Base-by-base conservation (phyloP, 2,329 filamentous ascomycete genomes). In the Rutstroemia sp. region DNA sequence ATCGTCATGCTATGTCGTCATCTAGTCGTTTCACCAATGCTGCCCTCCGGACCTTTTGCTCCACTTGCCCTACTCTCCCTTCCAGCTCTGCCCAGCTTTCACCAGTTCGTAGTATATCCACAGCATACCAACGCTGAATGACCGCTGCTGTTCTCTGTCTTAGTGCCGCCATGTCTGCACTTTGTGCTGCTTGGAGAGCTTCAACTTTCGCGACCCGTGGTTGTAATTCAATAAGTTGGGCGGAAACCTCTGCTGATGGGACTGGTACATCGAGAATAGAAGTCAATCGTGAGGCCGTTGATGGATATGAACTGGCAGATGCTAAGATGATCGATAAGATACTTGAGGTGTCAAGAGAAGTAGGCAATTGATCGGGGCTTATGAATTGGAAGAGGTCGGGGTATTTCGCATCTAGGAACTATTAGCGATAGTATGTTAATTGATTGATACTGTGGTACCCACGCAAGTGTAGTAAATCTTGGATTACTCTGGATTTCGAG, bases 81-180 rank as follows among this genome's bases (percentile, higher is more conserved):
- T 69, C 67, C 25, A 69, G 39, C 25, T 68, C 66, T 21, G 68
- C 68, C 68, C 67, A 70, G 21, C 42, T 61, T n/a, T 70, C 68
- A 21, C 68, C 68, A 21, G 61, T 58, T 17, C 60, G 54, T 16
- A 70, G 48, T 44, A 69, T 57, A 56, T 69, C 65, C 17, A 61
- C 53, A 17, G 58, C 60, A 55, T 70, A 69, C 68, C 67, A 69
- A 21, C 59, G 60, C 53, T 69, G 66, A 34, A 70, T 60, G 2
- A 67, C 47, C 5, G 61, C 63, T 4, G 67, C 68, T 25, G 62
- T 70, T 51, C 64, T 49, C 45, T 67, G 63, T 48, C 66, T 61
- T 19, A 70, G 49, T 16, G 64, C 58, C 49, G 62, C 59, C 21
- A 69, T 60, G n/a, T 69, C 66, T 21, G 61, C 54, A 54, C 60